These are phyloP conservation scores for Colletotrichum ledebouriae DNA, from an alignment of 2,329 filamentous ascomycete species.

Conservation along the genomic window DNA sequence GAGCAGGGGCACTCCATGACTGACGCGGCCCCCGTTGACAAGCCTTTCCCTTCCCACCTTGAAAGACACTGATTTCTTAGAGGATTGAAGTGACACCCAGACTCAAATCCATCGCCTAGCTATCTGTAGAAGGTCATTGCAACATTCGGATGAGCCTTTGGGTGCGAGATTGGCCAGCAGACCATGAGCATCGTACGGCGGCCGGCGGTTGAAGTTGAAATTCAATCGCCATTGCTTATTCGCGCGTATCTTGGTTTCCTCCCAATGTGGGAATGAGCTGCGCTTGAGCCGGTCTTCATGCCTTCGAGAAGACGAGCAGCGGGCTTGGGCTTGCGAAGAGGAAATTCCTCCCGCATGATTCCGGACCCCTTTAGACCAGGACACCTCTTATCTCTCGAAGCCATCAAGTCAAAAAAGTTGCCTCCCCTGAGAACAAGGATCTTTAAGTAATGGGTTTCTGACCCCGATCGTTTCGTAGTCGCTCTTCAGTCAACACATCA, in stretches of 20 bases:
- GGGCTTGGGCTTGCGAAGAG: neutral
- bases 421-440: neutral
- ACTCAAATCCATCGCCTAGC: slow-evolving; percentile 9
- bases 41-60: slow-evolving; percentile 23
- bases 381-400: neutral
- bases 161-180: neutral
- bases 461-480: neutral
- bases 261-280: slow-evolving; percentile 11
- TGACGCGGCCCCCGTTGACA: slow-evolving; percentile 35
- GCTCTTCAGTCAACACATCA: slow-evolving; percentile 1
- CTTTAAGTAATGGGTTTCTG: slow-evolving; percentile 3
- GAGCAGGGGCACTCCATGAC: slow-evolving; percentile 31
- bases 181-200: neutral
- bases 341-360: slow-evolving; percentile 1
- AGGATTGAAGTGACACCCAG: neutral
- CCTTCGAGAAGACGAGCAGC: slow-evolving; percentile 27
- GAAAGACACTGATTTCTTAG: too few species aligned
- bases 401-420: neutral
- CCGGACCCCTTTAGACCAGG: neutral
- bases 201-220: slow-evolving; percentile 12
- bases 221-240: neutral
- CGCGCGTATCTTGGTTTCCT: neutral
- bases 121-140: neutral
- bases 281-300: slow-evolving; percentile 22
- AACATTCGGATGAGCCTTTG: neutral